Percentiles rank a stretch among this genome's conserved stretches.
Evolutionary conservation across 2,329 filamentous ascomycete genomes (phyloP).

Genomic region (Claviceps maximensis): DNA sequence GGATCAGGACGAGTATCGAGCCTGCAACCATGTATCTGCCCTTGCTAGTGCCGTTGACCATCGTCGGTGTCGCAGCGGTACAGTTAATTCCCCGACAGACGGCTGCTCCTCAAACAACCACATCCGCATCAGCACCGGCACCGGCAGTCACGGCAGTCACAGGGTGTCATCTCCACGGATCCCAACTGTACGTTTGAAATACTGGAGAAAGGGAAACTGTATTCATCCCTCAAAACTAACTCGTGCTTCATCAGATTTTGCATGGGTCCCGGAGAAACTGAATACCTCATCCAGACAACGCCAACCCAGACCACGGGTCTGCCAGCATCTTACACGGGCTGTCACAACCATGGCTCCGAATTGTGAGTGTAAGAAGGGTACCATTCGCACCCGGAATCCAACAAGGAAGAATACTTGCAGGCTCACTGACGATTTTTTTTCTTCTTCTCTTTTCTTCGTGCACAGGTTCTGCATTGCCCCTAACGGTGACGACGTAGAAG

Average conservation of each 20-base stretch:
- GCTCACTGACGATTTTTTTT: neutral
- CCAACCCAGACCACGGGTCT: constrained; percentile 41
- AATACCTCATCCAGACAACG: constrained; percentile 31
- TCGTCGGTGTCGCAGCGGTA: constrained; percentile 7
- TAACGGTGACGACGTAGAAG: constrained; percentile 46
- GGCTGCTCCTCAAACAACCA: constrained; percentile 14
- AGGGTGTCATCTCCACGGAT: constrained; percentile 28
- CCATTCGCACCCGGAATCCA: neutral
- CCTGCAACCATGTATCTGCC: constrained; percentile 1
- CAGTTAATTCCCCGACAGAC: constrained; percentile 19
- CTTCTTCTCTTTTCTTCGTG: neutral
- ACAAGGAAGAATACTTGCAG: neutral
- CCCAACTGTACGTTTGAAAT: constrained; percentile 20
- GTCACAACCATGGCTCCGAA: constrained; percentile 46
- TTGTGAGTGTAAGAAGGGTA: constrained; percentile 25
- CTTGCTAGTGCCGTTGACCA: neutral
- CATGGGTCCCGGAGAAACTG: constrained; percentile 24
- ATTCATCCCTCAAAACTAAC: neutral
- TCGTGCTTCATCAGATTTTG: constrained; percentile 25
- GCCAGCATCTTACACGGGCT: constrained; percentile 49
- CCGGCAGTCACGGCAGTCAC: constrained; percentile 24
- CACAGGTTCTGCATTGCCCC: constrained; percentile 48
- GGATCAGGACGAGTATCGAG: neutral
- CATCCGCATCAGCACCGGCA: constrained; percentile 1
- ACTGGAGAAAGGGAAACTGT: too few species aligned